Evolutionary conservation across 371 early-diverging fungal genomes (phyloP).

Genomic region (Massospora cicadina): DNA sequence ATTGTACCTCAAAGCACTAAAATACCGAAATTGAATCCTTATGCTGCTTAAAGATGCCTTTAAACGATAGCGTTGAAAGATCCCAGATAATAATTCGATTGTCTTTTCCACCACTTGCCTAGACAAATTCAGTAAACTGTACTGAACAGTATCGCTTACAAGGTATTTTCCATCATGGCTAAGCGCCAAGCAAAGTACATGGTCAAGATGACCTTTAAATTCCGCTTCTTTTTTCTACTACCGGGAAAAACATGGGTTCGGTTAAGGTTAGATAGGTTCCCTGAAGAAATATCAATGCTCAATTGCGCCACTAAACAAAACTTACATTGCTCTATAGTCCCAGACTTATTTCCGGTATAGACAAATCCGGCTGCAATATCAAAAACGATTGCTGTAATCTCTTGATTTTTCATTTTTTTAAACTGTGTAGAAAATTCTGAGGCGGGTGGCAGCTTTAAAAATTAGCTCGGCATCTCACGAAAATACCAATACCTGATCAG

Average conservation of each 20-base stretch:
- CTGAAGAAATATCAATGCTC: constrained; percentile 15
- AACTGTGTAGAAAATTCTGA: neutral
- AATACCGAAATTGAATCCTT: constrained; percentile 66
- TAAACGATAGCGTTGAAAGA: constrained; percentile 41
- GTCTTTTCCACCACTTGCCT: constrained; percentile 68
- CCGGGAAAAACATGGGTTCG: constrained; percentile 45
- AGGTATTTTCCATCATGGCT: constrained; percentile 68
- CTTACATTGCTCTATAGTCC: constrained; percentile 68
- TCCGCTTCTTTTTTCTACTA: constrained; percentile 54
- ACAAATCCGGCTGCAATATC: constrained; percentile 42
- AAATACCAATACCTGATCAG: constrained; percentile 21
- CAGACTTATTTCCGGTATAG: constrained; percentile 82
- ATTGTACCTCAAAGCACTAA: constrained; percentile 6
- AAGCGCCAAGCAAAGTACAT: constrained; percentile 58
- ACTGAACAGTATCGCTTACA: constrained; percentile 22
- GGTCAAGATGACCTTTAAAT: constrained; percentile 64
- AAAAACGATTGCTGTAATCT: constrained; percentile 63
- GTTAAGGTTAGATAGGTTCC: constrained; percentile 35
- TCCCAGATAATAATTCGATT: constrained; percentile 85
- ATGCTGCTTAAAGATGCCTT: constrained; percentile 66
- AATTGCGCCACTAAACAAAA: constrained; percentile 2
- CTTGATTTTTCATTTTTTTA: constrained; percentile 41
- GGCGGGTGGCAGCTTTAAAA: neutral
- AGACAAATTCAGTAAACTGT: neutral
- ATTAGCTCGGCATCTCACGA: neutral